Conservation (phyloP, 2,329 filamentous ascomycete species). For the Talaromyces albobiverticillius region DNA sequence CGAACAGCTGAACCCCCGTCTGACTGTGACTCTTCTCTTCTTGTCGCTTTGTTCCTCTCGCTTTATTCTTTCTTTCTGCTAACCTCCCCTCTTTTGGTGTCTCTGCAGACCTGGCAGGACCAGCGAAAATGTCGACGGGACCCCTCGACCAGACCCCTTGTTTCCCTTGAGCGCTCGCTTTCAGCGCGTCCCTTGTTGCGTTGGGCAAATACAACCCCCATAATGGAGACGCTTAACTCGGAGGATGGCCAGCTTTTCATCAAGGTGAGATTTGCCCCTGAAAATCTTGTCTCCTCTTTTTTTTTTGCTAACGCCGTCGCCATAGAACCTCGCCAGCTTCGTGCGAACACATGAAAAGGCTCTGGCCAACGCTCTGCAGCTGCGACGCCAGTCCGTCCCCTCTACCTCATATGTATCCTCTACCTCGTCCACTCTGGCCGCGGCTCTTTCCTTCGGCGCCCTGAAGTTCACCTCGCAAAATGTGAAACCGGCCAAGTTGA, state of each 20-base stretch:
- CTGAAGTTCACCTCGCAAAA: constrained; percentile 80
- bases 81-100: not conserved
- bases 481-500: constrained; percentile 85
- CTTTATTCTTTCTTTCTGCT: not conserved
- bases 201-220: constrained; percentile 28
- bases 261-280: constrained; percentile 34
- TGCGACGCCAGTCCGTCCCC: constrained; percentile 67
- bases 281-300: not conserved
- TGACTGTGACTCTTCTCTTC: not conserved
- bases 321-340: constrained; percentile 88
- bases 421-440: constrained; percentile 69
- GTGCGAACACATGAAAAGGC: constrained; percentile 97
- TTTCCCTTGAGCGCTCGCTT: constrained; percentile 35
- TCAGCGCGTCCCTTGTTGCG: constrained; percentile 30
- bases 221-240: constrained; percentile 49
- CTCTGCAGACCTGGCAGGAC: constrained; percentile 13
- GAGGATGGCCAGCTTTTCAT: constrained; percentile 51
- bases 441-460: constrained; percentile 81
- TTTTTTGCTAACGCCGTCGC: too few species aligned
- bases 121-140: constrained; percentile 33
- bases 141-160: constrained; percentile 22
- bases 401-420: constrained; percentile 63
- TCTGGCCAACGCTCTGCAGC: constrained; percentile 88
- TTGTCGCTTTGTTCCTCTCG: not conserved
- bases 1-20: not conserved